A percentile compares a stretch with the other conserved stretches of the same genome.
Evolutionary conservation across 2,329 filamentous ascomycete species (phyloP).

Genomic region (Fusarium sp.): DNA sequence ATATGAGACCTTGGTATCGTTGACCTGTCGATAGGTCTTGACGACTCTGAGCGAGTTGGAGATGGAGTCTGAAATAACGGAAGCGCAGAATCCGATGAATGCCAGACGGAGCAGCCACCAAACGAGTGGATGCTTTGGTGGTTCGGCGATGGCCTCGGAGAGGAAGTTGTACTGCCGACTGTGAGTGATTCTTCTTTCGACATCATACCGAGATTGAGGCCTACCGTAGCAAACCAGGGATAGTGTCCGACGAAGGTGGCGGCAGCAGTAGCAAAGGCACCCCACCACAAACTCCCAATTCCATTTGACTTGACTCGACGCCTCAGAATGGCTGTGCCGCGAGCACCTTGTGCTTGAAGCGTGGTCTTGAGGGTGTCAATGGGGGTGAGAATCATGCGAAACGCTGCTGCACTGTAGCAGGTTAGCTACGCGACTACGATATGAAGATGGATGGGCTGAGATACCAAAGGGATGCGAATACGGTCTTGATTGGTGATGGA

Average conservation of each 20-base stretch:
- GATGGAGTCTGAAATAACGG: conserved; percentile 56
- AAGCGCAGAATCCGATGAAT: conserved; percentile 53
- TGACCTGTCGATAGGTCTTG: conserved; percentile 61
- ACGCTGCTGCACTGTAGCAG: conserved; percentile 52
- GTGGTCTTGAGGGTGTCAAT: conserved; percentile 62
- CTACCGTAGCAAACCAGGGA: conserved; percentile 59
- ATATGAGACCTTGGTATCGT: conserved; percentile 58
- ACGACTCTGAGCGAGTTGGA: conserved; percentile 59
- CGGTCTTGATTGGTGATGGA: conserved; percentile 55
- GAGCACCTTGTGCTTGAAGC: conserved; percentile 57
- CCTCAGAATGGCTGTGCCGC: conserved; percentile 54
- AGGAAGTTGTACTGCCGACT: conserved; percentile 54
- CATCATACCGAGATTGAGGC: background rate
- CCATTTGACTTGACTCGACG: conserved; percentile 56
- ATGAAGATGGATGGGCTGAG: background rate
- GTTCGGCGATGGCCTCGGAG: conserved; percentile 51
- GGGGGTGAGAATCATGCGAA: conserved; percentile 58
- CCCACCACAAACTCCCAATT: conserved; percentile 59
- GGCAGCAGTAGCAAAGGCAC: conserved; percentile 57
- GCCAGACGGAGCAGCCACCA: conserved; percentile 55
- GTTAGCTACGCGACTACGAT: accelerated
- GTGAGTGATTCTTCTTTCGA: background rate
- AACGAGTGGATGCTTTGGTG: conserved; percentile 51
- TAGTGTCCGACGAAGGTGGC: conserved; percentile 61
- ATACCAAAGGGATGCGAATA: conserved; percentile 58